Conservation (phyloP, 2,329 filamentous ascomycete genomes). For the Curvularia sp. region DNA sequence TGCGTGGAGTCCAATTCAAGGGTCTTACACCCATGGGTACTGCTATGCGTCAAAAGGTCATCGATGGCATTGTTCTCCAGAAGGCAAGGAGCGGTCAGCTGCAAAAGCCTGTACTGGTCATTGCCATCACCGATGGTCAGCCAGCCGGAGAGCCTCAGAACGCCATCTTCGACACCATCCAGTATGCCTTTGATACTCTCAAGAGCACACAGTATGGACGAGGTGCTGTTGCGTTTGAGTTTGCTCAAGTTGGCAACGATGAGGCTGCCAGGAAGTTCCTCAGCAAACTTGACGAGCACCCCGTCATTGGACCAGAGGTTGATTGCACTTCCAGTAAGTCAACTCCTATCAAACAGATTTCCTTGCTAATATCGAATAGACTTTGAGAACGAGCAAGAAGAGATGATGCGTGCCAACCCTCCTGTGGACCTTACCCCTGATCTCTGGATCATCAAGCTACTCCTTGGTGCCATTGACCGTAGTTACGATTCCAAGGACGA, state of each 20-base stretch:
- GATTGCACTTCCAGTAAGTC: constrained; percentile 72
- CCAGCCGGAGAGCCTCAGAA: constrained; percentile 67
- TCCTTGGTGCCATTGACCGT: constrained; percentile 70
- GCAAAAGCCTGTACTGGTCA: constrained; percentile 69
- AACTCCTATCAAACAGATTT: background rate
- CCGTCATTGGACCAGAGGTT: constrained; percentile 65
- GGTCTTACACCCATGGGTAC: constrained; percentile 73
- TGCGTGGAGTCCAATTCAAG: constrained; percentile 66
- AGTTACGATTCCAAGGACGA: constrained; percentile 72
- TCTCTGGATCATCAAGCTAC: constrained; percentile 71
- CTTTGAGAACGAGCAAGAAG: constrained; percentile 71
- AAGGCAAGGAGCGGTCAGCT: constrained; percentile 61
- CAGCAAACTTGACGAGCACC: constrained; percentile 68
- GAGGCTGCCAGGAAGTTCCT: constrained; percentile 69
- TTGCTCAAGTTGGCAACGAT: constrained; percentile 73
- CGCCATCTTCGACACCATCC: constrained; percentile 65
- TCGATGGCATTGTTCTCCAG: constrained; percentile 65
- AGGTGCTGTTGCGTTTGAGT: constrained; percentile 70
- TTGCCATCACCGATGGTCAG: constrained; percentile 71
- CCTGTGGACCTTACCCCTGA: constrained; percentile 69
- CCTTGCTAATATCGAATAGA: constrained; percentile 51
- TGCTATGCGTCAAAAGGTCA: constrained; percentile 66
- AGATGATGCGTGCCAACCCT: constrained; percentile 68
- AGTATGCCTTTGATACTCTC: constrained; percentile 61
- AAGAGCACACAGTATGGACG: constrained; percentile 59